phyloP scores from a whole-genome alignment of 768 basidiomycete genomes.

The Agrocybe praecox region DNA sequence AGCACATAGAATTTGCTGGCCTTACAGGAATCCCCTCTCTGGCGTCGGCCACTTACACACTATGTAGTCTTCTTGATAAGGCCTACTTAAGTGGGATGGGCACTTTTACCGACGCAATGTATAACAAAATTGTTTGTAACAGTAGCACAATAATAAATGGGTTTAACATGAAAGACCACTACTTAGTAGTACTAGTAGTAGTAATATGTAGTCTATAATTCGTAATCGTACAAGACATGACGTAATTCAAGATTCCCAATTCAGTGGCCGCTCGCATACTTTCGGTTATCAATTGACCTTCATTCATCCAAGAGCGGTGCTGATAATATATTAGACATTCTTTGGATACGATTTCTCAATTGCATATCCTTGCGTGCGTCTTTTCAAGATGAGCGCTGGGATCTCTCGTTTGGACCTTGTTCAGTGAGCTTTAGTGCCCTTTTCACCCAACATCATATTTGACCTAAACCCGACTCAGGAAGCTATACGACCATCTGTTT shows the following conservation, averaged over 20 bases:
- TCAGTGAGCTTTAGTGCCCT: conserved; percentile 16
- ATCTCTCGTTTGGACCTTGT: conserved; percentile 15
- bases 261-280: not conserved
- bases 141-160: not conserved
- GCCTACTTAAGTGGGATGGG: too few species aligned
- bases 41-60: too few species aligned
- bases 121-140: not conserved
- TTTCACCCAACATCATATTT: conserved; percentile 4
- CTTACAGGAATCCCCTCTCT: too few species aligned
- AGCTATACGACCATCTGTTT: conserved; percentile 49
- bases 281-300: not conserved
- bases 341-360: too few species aligned
- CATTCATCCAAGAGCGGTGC: not conserved
- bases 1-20: too few species aligned
- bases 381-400: conserved; percentile 11
- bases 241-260: not conserved
- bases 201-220: too few species aligned
- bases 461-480: conserved; percentile 24
- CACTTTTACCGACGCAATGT: not conserved
- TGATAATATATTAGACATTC: too few species aligned
- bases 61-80: too few species aligned
- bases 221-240: too few species aligned
- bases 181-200: too few species aligned
- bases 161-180: too few species aligned
- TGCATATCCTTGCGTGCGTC: conserved; percentile 2